Base-by-base conservation (phyloP, 2,329 filamentous ascomycete genomes). In the Blumeriella jaapii region DNA sequence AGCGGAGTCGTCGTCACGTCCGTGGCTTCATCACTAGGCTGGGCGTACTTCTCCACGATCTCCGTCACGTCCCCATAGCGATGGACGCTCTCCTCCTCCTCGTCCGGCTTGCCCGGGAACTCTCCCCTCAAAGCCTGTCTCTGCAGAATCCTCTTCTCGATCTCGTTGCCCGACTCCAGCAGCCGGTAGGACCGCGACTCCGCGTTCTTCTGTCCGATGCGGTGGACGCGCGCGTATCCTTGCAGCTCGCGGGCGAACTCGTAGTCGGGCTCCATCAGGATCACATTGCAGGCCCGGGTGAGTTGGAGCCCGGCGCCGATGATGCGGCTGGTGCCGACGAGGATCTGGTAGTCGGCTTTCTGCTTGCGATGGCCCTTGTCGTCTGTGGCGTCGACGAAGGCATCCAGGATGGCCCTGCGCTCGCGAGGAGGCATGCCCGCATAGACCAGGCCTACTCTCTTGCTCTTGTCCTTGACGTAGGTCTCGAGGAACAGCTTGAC, bases 191-290 rank as follows among this genome's bases (percentile, higher is more conserved):
- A 42, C 11, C 13, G 37, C 4, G 32, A 34, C 7, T 15, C 6
- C 2, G 30, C 25, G 23, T 48, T 48, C 19, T 23, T 31, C 26
- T 48, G 41, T 10, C 43, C 45, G 11, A 48, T 46, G 3, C 45
- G 37, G 25, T 46, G 36, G 5, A 48, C 31, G 6, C 43, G 19
- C 5, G 37, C 37, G 13, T 44, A 42, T 2, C 16, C 38, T 22
- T 48, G 43, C 10, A 40, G 11, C 25, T 46, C 45, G 6, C 34
- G 36, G 17, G 26, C 27, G 31, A 40, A 44, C 11, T 44, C 24
- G n/a, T 34, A 32, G 11, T 48, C 39, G 3, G 43, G 43, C 16
- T 44, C 39, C 39, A 46, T 46, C n/a, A 48, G 7, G 3, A 48
- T 39, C 6, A 46, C 10, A 20, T 41, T 35, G 10, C 23, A 27